Base-by-base conservation (phyloP, 331 rosid species). In the Spiraea crenata region DNA sequence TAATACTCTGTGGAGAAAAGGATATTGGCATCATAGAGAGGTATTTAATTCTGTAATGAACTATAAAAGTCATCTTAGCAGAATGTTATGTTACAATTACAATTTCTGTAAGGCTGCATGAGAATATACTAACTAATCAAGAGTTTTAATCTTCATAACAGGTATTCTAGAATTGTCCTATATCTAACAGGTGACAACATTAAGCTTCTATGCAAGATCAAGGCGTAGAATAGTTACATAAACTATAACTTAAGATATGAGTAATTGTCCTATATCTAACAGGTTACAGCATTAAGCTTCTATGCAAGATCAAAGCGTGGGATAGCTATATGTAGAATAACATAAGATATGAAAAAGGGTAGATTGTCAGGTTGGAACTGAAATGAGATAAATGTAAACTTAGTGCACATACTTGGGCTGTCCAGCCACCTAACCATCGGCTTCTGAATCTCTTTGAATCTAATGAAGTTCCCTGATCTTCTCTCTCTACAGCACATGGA, bases 361-460 rank as follows among this genome's bases (percentile, higher is more conserved):
- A 11, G 6, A 39, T 61, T 55, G n/a, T 40, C 39, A 77, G 49
- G 25, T 19, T 57, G 40, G 41, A 56, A 66, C 39, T 70, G 64
- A 59, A 73, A 17, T 70, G 41, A 58, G 63, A 68, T 42, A 38
- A 58, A 59, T 73, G 12, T 34, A 45, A 76, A 52, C 70, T 44
- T 44, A 69, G 73, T 77, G 68, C 25, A 70, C 80, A 72, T 39
- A 91, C 97, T 89, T 88, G 69, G 68, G 51, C 58, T 76, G 92
- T 70, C 92, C 97, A 91, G 15, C 95, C 97, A 62, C 91, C 97
- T 67, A 91, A 63, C 95, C 97, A 88, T 61, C 97, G 89, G 79
- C 97, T 91, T 70, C 85, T 79, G 73, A 86, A 91, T 84, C 86
- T 82, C 48, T 85, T 76, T 1, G 80, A 77, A 81, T 76, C 74